Evolutionary conservation across 208 protist genomes (phyloP).

Genomic region (Acanthamoeba culbertsoni): DNA sequence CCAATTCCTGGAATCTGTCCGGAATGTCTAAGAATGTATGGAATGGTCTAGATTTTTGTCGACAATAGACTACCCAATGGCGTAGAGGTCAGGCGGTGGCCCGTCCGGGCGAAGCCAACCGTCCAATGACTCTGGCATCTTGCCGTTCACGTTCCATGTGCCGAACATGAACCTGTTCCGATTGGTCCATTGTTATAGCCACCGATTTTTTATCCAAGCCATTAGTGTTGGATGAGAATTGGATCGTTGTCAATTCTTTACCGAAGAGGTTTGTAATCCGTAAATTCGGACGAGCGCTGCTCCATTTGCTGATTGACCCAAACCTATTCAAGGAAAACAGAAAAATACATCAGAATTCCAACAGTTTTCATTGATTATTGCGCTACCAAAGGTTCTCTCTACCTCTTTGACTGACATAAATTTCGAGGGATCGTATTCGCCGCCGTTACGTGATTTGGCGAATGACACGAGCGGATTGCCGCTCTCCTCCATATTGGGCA

Average conservation of each 20-base stretch:
- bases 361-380: no score
- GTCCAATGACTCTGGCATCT: conserved; percentile 72
- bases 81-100: conserved; percentile 69
- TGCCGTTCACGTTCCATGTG: conserved; percentile 83
- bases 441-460: conserved; percentile 28
- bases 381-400: no score
- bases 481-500: background rate
- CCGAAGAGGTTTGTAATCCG: background rate
- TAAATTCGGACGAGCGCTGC: conserved; percentile 11
- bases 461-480: conserved; percentile 2
- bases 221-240: background rate
- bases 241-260: background rate
- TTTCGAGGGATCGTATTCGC: conserved; percentile 56
- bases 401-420: conserved; percentile 54
- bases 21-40: no score
- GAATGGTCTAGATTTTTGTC: background rate
- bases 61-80: conserved; percentile 66
- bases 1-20: conserved; percentile 76
- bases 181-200: no score
- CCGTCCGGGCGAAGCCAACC: conserved; percentile 43
- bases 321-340: background rate
- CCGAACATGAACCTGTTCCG: conserved; percentile 2
- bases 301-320: conserved; percentile 50
- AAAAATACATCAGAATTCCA: no score
- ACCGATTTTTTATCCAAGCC: background rate